Conservation (phyloP, 441 rosid genomes). For the Jatropha multifida region DNA sequence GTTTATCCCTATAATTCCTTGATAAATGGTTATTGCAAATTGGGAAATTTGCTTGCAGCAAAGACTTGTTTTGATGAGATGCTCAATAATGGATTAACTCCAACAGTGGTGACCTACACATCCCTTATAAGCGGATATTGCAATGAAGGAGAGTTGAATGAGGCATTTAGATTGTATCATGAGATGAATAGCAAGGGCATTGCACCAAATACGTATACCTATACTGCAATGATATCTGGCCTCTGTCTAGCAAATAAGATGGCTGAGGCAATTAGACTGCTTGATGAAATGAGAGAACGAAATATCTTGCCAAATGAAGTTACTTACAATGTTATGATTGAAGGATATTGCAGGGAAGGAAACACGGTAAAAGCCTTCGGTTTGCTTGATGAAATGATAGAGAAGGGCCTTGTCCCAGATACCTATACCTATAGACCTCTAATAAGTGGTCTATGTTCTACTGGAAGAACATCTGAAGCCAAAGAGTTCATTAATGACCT, state of each 20-base stretch:
- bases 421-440: constrained; percentile 77
- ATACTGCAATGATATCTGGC: constrained; percentile 66
- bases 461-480: constrained; percentile 69
- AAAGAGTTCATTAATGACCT: constrained; percentile 67
- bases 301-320: constrained; percentile 66
- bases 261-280: constrained; percentile 53
- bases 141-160: constrained; percentile 46
- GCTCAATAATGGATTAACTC: constrained; percentile 50
- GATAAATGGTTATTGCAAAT: constrained; percentile 76
- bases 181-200: constrained; percentile 83
- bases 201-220: constrained; percentile 62
- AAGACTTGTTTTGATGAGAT: constrained; percentile 53
- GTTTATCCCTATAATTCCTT: constrained; percentile 77
- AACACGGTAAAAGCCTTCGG: constrained; percentile 55
- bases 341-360: constrained; percentile 65
- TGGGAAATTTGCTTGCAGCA: constrained; percentile 58
- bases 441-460: constrained; percentile 68
- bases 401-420: constrained; percentile 75
- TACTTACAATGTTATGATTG: constrained; percentile 82
- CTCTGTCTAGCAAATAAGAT: constrained; percentile 58
- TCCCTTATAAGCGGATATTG: constrained; percentile 73
- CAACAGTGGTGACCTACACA: constrained; percentile 77
- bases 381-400: constrained; percentile 65
- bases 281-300: constrained; percentile 59
- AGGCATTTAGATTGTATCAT: constrained; percentile 69